Evolutionary conservation across 163 green algal species (phyloP), one percentile per base, ranked within the genome.

Genomic region (Prototheca wickerhamii): DNA sequence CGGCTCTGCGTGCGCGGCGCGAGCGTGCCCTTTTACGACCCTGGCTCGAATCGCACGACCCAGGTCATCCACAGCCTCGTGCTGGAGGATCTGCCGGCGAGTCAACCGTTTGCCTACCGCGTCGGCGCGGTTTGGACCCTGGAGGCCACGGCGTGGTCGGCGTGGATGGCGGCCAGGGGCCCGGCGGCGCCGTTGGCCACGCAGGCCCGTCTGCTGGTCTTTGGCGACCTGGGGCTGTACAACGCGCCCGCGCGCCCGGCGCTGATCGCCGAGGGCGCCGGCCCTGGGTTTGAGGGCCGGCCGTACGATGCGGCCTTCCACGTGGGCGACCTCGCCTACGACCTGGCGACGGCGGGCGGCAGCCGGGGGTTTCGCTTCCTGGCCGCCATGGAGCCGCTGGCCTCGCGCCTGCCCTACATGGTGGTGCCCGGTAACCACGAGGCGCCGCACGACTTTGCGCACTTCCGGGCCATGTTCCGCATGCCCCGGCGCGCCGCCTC

Each of bases 341-440:
- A 76, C n/a, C 46, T 76, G 4, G 20, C 18, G 46, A 21, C 31
- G 4, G 17, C 53, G 35, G 4, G 33, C 26, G 69, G 69, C 29
- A 52, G 63, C 0, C 52, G 61, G 0, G 62, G 18, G 1, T 23
- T 29, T 20, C 46, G 31, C 4, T 76, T 76, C 33, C 35, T 76
- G 30, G 18, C 21, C 8, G 26, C 25, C 10, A 21, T 64, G 3
- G 33, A 71, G 34, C 69, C 69, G 3, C 31, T 66, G 21, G 29
- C 69, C 0, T 31, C 56, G 1, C 26, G 3, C 34, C 18, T 71
- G 33, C 69, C 69, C 29, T 71, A 64, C 63, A 51, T 76, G 34
- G 69, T 67, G 26, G 32, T 32, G 2, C 43, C 69, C 4, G 69
- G 69, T 21, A 76, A 76, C 49, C 69, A 76, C 44, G 69, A 76